phyloP scores from a whole-genome alignment of 176 grass and related monocot genomes.

The Triticum aestivum region IWGSC_CS_RefSeq_v2.1 NC_057806.1:514988845-514989344 shows the following conservation, averaged over 20 bases:
- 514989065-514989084: neutral
- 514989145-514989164: neutral
- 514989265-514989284: no score
- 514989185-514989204: no score
- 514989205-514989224: no score
- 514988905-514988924: neutral
- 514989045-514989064: neutral
- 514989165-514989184: neutral
- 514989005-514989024: neutral
- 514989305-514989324: no score
- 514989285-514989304: no score
- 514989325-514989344: no score
- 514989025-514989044: slow-evolving; percentile 20
- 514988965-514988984: neutral
- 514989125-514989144: neutral
- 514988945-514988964: neutral
- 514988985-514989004: neutral
- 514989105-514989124: slow-evolving; percentile 23
- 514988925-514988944: neutral
- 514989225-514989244: no score
- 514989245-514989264: no score
- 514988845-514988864: neutral
- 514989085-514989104: slow-evolving; percentile 11
- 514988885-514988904: neutral
- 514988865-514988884: neutral